phyloP scores from a whole-genome alignment of 2,329 filamentous ascomycete species.

The Apiospora arundinis region DNA sequence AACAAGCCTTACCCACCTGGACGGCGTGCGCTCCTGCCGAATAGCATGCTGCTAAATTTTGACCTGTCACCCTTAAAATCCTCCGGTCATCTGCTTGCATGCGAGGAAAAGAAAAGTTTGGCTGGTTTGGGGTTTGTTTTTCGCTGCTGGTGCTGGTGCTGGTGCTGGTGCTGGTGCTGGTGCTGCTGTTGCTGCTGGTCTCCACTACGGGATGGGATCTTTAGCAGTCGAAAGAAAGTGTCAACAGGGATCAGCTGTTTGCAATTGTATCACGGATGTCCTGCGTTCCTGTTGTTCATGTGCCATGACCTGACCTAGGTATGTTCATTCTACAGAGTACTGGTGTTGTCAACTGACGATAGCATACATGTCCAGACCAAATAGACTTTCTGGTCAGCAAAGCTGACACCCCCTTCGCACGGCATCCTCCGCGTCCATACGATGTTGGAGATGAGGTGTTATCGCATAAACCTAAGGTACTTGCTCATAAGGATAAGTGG shows the following conservation, averaged over 20 bases:
- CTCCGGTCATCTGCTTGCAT: slow-evolving; percentile 1
- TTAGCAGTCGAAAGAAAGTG: neutral
- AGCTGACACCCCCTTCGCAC: neutral
- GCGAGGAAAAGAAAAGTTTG: neutral
- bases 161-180: too few species aligned
- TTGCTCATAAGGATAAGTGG: neutral
- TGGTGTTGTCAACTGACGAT: neutral
- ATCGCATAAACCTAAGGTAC: slow-evolving; percentile 5
- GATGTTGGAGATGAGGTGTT: neutral
- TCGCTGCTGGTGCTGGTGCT: neutral
- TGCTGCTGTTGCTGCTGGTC: neutral
- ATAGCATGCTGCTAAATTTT: slow-evolving; percentile 1
- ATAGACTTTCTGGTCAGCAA: neutral
- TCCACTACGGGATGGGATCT: neutral
- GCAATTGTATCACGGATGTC: neutral
- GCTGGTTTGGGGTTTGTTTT: neutral
- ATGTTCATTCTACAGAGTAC: too few species aligned
- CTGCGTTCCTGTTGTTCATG: neutral
- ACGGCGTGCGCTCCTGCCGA: slow-evolving; percentile 10
- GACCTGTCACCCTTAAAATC: slow-evolving; percentile 8
- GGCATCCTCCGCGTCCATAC: neutral
- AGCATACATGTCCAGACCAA: neutral
- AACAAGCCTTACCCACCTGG: slow-evolving; percentile 14
- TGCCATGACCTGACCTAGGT: neutral
- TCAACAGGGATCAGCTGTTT: slow-evolving; percentile 5